Conservation (phyloP, 257 asterid species). For the Solanum tacnaense region DNA sequence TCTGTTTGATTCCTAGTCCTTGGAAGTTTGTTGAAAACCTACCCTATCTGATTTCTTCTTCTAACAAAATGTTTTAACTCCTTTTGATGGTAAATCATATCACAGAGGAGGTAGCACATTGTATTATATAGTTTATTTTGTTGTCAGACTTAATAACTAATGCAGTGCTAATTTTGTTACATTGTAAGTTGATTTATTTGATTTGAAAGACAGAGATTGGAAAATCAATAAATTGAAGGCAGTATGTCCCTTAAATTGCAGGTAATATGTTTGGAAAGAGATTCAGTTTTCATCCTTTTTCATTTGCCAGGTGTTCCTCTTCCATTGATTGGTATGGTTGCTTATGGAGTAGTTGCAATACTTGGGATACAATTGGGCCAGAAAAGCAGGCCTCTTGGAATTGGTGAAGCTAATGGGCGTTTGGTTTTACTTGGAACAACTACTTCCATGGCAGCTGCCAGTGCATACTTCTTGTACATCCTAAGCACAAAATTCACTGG, state of each 20-base stretch:
- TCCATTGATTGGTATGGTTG: slow-evolving; percentile 80
- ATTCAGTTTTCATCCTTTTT: slow-evolving; percentile 10
- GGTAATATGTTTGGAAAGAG: slow-evolving; percentile 4
- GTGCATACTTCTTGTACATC: slow-evolving; percentile 85
- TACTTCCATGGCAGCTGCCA: slow-evolving; percentile 88
- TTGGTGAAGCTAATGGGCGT: slow-evolving; percentile 42
- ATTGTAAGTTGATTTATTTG: neutral
- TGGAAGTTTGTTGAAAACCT: neutral
- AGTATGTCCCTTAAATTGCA: neutral
- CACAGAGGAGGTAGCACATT: neutral
- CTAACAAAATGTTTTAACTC: neutral
- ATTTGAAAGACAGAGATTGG: neutral
- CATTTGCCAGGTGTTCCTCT: slow-evolving; percentile 76
- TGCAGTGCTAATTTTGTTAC: neutral
- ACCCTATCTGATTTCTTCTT: neutral
- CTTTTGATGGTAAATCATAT: neutral
- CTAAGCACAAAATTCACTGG: slow-evolving; percentile 65
- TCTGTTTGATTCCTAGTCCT: neutral
- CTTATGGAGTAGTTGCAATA: slow-evolving; percentile 69
- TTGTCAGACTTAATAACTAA: neutral
- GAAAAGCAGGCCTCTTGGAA: slow-evolving; percentile 24
- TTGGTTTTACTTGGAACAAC: slow-evolving; percentile 51
- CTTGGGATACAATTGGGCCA: slow-evolving; percentile 54
- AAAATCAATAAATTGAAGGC: neutral
- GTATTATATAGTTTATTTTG: neutral